These are phyloP conservation scores for Plasmodium coatneyi DNA, from an alignment of 169 alveolate species.

Conservation along the genomic window DNA sequence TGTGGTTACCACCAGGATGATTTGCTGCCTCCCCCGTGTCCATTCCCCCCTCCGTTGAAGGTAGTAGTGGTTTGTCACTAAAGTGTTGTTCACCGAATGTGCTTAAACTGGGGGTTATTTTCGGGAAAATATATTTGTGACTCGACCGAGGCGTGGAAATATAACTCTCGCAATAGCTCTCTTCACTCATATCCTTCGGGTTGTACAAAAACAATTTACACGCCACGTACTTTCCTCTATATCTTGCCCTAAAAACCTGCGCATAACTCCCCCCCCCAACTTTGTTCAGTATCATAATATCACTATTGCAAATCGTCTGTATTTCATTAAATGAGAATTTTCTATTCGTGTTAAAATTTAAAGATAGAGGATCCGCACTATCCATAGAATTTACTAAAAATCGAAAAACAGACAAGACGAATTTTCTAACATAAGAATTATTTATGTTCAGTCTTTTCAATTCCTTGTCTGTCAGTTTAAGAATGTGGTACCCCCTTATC, in stretches of 20 bases:
- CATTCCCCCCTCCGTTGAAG: background rate
- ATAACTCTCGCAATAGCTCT: constrained; percentile 70
- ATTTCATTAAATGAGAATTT: constrained; percentile 58
- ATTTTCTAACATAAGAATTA: constrained; percentile 74
- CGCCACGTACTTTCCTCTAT: constrained; percentile 59
- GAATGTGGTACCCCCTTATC: constrained; percentile 75
- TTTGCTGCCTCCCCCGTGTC: background rate
- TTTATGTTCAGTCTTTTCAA: constrained; percentile 71
- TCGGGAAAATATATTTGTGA: constrained; percentile 44
- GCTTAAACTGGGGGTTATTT: constrained; percentile 14
- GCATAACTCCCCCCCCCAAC: constrained; percentile 76
- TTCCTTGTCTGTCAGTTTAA: constrained; percentile 67
- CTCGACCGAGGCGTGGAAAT: constrained; percentile 70
- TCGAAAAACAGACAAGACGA: constrained; percentile 74
- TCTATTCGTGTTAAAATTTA: constrained; percentile 42
- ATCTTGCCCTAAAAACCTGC: constrained; percentile 53
- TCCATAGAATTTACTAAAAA: constrained; percentile 77
- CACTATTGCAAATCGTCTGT: constrained; percentile 22
- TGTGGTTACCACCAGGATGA: background rate
- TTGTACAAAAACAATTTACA: constrained; percentile 75
- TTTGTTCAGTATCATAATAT: constrained; percentile 45
- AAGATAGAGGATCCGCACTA: constrained; percentile 75
- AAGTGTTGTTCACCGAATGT: background rate
- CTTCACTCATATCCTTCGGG: constrained; percentile 41
- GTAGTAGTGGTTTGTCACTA: background rate